Evolutionary conservation across 2,329 filamentous ascomycete genomes (phyloP), one percentile per base, ranked within the genome.

Genomic region (Monosporascus sp.): DNA sequence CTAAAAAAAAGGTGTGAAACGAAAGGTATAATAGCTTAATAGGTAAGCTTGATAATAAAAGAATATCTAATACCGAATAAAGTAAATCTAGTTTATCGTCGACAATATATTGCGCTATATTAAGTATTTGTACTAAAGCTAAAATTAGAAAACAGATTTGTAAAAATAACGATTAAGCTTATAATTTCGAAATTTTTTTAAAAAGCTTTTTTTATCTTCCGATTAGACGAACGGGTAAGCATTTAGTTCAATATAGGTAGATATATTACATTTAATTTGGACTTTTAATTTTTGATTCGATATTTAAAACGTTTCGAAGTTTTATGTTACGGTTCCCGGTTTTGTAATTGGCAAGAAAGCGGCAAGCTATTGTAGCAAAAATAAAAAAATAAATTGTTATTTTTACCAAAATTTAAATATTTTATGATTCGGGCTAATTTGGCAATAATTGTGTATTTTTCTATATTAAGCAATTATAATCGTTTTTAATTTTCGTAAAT

Each of bases 1-100:
- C 61, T 8, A 71, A 37, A 15, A 75, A 67, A 55, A 71, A 72
- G 53, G 74, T 70, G 3, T 66, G 65, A 45, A 75, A 74, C 0
- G 72, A 72, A 7, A 67, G 54, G 50, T 74, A 70, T 3, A 69
- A 60, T 0, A 68, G 53, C 17, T 58, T 61, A 6, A 74, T 47
- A 0, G 68, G 65, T 5, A 35, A 25, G 50, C 54, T 46, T 7
- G 50, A 1, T 9, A 55, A 36, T 3, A 49, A 48, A 2, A 70
- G 67, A 2, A 74, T 53, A 25, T 60, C 54, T 0, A 75, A 48
- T 4, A 74, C 65, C 0, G 71, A 70, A 53, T 72, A 67, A 9
- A 74, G 65, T 3, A 57, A 38, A 9, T 65, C 52, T 14, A 71
- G 55, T 11, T 50, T 59, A 8, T 50, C 24, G 6, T 58, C 47